These are phyloP conservation scores for Saccharomycopsis hybrid DNA, from an alignment of 1,139 yeast genomes.

Conservation along the genomic window DNA sequence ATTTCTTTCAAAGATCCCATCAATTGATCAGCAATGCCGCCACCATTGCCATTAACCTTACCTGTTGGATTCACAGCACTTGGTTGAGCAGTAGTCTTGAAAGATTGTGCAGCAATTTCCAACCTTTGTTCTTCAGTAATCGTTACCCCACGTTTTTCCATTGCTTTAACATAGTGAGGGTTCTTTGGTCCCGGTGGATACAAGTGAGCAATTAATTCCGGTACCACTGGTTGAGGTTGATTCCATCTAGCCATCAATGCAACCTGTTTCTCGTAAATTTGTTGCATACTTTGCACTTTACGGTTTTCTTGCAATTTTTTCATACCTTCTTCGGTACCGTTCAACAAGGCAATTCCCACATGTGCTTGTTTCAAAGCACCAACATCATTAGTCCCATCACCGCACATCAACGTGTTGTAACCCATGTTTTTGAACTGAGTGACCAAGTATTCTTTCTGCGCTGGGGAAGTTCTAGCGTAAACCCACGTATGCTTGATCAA, in stretches of 20 bases:
- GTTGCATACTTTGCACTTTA: constrained; percentile 56
- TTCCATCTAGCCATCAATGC: constrained; percentile 75
- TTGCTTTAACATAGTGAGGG: constrained; percentile 80
- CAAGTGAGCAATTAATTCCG: constrained; percentile 80
- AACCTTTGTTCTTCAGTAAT: constrained; percentile 59
- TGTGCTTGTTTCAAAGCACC: constrained; percentile 99
- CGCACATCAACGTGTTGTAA: constrained; percentile 95
- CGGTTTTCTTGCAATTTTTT: constrained; percentile 82
- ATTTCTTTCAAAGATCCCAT: constrained; percentile 58
- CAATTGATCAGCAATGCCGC: constrained; percentile 68
- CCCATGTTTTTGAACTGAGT: constrained; percentile 82
- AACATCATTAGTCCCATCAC: constrained; percentile 99
- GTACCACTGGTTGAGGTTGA: constrained; percentile 79
- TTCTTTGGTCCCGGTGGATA: constrained; percentile 94
- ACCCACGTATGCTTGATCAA: constrained; percentile 91
- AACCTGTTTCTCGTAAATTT: constrained; percentile 79
- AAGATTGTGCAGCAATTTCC: constrained; percentile 43
- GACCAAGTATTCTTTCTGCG: constrained; percentile 88
- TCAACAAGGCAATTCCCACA: constrained; percentile 92
- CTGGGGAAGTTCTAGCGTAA: constrained; percentile 95
- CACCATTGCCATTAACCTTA: constrained; percentile 28
- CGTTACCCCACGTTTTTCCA: constrained; percentile 76
- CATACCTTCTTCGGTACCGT: constrained; percentile 94
- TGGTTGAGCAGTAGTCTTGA: constrained; percentile 35
- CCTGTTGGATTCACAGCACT: constrained; percentile 27